Evolutionary conservation across 176 grass and related monocot genomes (phyloP), one percentile per base, ranked within the genome.

Genomic region (Typha latifolia): DNA sequence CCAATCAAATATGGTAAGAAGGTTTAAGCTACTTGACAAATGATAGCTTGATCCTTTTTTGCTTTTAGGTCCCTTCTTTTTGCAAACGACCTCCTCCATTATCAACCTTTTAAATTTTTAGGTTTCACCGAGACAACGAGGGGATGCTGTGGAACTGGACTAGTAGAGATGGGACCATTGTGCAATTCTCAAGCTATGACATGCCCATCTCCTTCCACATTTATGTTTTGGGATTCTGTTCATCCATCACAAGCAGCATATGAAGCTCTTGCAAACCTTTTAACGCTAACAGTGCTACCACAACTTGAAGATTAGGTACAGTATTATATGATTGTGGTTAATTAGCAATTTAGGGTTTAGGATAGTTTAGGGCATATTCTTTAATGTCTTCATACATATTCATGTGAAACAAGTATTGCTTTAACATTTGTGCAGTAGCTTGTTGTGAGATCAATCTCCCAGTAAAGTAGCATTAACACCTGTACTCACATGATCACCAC

Each of bases 171-270:
- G 78, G 85, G 81, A 5, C 62, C 21, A 22, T 14, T 84, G 14
- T 88, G 85, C 78, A 64, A 51, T 32, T 0, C n/a, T 12, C 62
- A 63, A 50, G 7, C 15, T 4, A 68, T 51, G 70, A 67, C 22
- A 63, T 88, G 85, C 53, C 4, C 9, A 62, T 80, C 77, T 16
- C 81, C 85, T 49, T 68, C 51, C 48, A 21, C 62, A 6, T 84
- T 61, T 74, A 75, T 88, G 73, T 84, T 88, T 59, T 88, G 83
- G 69, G 85, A 88, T 52, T 80, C 81, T 0, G 85, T 88, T 18
- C 85, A 88, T 71, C 85, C 85, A n/a, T 77, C 85, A 49, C 77
- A 88, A 66, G 66, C 77, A 21, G 67, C 81, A 49, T 88, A 88
- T 67, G 76, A 68, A 75, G 69, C 66, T 18, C 70, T 88, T 11